Base-by-base conservation (phyloP, 305 asterid genomes). In the Fraxinus floribunda region DNA sequence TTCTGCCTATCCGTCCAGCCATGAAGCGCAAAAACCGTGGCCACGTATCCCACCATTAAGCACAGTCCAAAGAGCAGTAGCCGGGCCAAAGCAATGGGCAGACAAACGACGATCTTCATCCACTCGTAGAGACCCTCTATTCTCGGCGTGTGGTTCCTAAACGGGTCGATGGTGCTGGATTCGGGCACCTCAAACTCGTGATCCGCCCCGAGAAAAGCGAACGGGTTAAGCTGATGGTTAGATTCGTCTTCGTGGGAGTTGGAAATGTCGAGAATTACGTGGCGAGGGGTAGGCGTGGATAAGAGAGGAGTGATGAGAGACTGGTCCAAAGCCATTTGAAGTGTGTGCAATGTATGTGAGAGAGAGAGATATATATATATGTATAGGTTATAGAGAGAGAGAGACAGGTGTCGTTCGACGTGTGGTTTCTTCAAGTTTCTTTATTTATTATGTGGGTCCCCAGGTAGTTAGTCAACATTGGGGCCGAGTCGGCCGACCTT, bases 41-140 rank as follows among this genome's bases (percentile, higher is more conserved):
- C 92, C 79, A 91, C 24, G 83, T 97, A 97, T n/a, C 99, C 99
- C 75, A 89, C 79, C 81, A 78, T 18, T 88, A 97, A 81, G 52
- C 88, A 90, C 77, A 92, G 35, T 29, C 94, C 97, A 74, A 97
- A 93, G 29, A 97, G 73, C 72, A 94, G 80, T 29, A 94, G 89
- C 82, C 98, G 91, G 5, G 86, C 78, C 8, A 88, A 86, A 52
- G 91, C 97, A 79, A 97, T 49, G 1, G 98, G 99, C 86, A 93
- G 78, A 83, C 95, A 91, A 76, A 94, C 77, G 82, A 92, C 24
- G 82, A 91, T 91, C 96, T 97, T 97, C 41, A 91, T 24, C 96
- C 97, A 94, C 90, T 97, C 98, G 85, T 94, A 97, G 2, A 94
- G 68, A 75, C 99, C 99, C 84, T 91, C 97, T 79, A 97, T 60